phyloP scores from a whole-genome alignment of 2,329 filamentous ascomycete species.

The Corynespora cassiicola region DNA sequence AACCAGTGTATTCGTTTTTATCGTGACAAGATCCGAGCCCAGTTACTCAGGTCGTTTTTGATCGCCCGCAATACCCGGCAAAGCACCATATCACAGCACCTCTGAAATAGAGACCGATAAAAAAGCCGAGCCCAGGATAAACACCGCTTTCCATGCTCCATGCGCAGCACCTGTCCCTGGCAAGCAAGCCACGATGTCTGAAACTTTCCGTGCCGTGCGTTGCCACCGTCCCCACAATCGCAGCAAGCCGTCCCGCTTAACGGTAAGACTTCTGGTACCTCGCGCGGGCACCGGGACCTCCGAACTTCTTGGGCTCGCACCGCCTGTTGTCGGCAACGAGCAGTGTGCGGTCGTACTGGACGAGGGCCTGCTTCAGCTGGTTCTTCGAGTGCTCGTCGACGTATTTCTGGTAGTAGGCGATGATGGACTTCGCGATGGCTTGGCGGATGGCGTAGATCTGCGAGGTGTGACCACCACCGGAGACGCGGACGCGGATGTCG shows the following conservation, averaged over 20 bases:
- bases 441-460: conserved; percentile 99
- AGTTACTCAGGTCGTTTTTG: too few species aligned
- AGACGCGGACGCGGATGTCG: conserved; percentile 96
- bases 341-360: conserved; percentile 94
- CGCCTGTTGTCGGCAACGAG: conserved; percentile 99
- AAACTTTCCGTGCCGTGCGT: too few species aligned
- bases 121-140: conserved; percentile 46
- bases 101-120: conserved; percentile 37
- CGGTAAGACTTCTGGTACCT: conserved; percentile 99
- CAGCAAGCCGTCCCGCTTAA: conserved; percentile 62
- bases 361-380: conserved; percentile 95
- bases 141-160: conserved; percentile 41
- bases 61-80: conserved; percentile 29
- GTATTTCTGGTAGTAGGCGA: conserved; percentile 99
- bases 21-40: conserved; percentile 44
- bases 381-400: conserved; percentile 99
- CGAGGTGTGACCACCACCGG: conserved; percentile 96
- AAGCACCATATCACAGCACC: conserved; percentile 32
- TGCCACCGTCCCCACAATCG: conserved; percentile 11
- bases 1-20: conserved; percentile 49
- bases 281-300: conserved; percentile 90
- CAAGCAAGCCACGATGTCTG: too few species aligned
- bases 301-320: conserved; percentile 99
- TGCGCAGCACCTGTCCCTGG: conserved; percentile 15
- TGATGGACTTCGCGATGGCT: conserved; percentile 95